phyloP scores from a whole-genome alignment of 441 rosid genomes.

The Adansonia madagascariensis region DNA sequence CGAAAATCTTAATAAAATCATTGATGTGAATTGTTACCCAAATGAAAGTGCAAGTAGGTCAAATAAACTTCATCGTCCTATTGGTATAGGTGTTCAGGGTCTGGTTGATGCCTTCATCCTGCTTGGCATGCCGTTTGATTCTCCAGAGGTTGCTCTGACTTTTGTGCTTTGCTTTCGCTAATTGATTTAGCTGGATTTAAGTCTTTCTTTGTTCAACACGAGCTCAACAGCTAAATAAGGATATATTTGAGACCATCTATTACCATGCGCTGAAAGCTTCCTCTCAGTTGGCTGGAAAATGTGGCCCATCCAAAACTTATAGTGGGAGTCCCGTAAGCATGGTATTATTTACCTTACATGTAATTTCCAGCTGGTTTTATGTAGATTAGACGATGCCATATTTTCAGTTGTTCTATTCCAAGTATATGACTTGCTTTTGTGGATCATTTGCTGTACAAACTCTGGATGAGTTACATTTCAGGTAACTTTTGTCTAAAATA shows the following conservation, averaged over 20 bases:
- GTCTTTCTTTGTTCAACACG: constrained; percentile 32
- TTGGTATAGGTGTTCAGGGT: constrained; percentile 92
- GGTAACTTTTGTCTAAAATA: neutral
- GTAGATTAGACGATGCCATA: neutral
- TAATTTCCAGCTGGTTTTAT: neutral
- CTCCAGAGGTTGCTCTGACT: constrained; percentile 51
- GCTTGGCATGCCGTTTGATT: constrained; percentile 88
- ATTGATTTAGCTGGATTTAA: neutral
- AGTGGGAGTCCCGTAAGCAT: constrained; percentile 75
- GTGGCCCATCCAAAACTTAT: constrained; percentile 71
- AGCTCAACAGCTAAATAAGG: constrained; percentile 81
- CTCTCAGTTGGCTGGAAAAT: constrained; percentile 58
- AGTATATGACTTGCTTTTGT: neutral
- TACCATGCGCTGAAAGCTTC: constrained; percentile 73
- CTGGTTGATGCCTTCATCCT: constrained; percentile 84
- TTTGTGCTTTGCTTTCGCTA: constrained; percentile 2
- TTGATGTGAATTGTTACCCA: constrained; percentile 80
- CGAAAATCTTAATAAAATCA: constrained; percentile 72
- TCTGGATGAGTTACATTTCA: neutral
- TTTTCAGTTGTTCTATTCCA: neutral
- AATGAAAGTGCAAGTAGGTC: constrained; percentile 74
- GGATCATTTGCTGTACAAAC: neutral
- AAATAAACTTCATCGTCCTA: constrained; percentile 72
- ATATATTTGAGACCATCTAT: constrained; percentile 81
- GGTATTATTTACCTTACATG: constrained; percentile 35